These are phyloP conservation scores for Xerocomus spinulosus DNA, from an alignment of 768 basidiomycete species.

Conservation along the genomic window DNA sequence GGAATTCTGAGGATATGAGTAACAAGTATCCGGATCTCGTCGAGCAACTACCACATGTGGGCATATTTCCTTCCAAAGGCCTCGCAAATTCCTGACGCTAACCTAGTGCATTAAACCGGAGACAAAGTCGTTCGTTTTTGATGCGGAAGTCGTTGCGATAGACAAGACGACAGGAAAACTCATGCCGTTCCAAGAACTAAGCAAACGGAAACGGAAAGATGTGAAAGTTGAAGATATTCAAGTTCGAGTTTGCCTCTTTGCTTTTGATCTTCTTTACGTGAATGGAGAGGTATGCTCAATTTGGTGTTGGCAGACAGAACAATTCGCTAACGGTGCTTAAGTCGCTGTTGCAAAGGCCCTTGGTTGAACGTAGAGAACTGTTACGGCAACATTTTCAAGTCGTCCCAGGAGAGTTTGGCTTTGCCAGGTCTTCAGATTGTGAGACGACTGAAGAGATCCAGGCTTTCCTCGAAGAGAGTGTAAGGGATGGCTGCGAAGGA, in stretches of 20 bases:
- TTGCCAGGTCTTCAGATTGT: constrained; percentile 87
- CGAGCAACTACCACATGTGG: constrained; percentile 82
- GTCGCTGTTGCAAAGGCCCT: constrained; percentile 76
- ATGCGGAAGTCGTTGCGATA: constrained; percentile 95
- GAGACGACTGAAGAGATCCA: constrained; percentile 93
- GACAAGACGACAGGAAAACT: constrained; percentile 79
- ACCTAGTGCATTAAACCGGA: constrained; percentile 76
- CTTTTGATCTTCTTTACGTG: constrained; percentile 92
- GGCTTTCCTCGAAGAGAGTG: constrained; percentile 89
- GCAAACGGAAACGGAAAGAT: constrained; percentile 92
- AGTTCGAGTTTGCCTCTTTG: constrained; percentile 93
- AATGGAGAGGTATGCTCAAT: constrained; percentile 76
- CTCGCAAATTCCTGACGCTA: constrained; percentile 2
- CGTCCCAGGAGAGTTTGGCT: constrained; percentile 87
- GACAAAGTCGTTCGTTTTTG: constrained; percentile 88
- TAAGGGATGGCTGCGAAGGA: constrained; percentile 98
- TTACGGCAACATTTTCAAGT: constrained; percentile 74
- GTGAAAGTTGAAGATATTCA: constrained; percentile 97
- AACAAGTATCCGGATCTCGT: constrained; percentile 99
- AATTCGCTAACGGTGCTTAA: constrained; percentile 31
- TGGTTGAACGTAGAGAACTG: constrained; percentile 72
- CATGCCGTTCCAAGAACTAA: constrained; percentile 98
- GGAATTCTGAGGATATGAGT: constrained; percentile 99
- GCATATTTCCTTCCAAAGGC: constrained; percentile 10
- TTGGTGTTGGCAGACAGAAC: background rate